A percentile compares a stretch with the other conserved stretches of the same genome.
phyloP scores from a whole-genome alignment of 2,329 filamentous ascomycete genomes.

The Diplocarpon mali region DNA sequence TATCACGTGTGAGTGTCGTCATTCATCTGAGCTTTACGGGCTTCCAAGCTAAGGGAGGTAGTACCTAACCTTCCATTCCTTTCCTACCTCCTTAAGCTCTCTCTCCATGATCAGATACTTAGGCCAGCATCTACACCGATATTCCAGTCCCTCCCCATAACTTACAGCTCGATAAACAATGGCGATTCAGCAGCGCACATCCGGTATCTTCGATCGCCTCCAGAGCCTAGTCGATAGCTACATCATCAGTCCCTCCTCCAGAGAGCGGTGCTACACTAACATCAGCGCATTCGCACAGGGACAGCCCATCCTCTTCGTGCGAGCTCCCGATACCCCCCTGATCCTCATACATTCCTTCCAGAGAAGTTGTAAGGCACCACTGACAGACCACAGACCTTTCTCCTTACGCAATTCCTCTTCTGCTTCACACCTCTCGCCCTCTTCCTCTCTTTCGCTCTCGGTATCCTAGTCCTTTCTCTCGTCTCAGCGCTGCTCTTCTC shows the following conservation, averaged over 20 bases:
- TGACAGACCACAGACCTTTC: slow-evolving; percentile 45
- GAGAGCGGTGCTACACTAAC: slow-evolving; percentile 43
- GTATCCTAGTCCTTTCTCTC: slow-evolving; percentile 50
- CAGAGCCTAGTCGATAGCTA: slow-evolving; percentile 31
- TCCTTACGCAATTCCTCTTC: slow-evolving; percentile 52
- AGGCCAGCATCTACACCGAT: neutral
- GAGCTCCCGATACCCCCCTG: slow-evolving; percentile 22
- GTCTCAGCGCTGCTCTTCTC: slow-evolving; percentile 53
- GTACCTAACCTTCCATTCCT: too few species aligned
- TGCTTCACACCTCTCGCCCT: slow-evolving; percentile 56
- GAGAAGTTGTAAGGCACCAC: neutral
- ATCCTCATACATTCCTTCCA: neutral
- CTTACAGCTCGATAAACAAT: slow-evolving; percentile 6
- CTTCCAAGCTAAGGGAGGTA: too few species aligned
- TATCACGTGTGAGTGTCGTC: too few species aligned
- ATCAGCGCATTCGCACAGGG: slow-evolving; percentile 45
- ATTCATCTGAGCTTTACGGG: too few species aligned
- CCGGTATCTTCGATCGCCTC: slow-evolving; percentile 11
- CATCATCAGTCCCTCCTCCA: slow-evolving; percentile 48
- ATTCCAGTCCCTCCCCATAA: neutral
- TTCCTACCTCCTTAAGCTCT: neutral
- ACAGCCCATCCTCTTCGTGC: slow-evolving; percentile 60
- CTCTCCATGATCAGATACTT: neutral
- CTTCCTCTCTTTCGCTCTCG: slow-evolving; percentile 55
- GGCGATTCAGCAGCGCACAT: slow-evolving; percentile 15